These are phyloP conservation scores for Lomentospora prolificans DNA, from an alignment of 2,329 filamentous ascomycete species.

Conservation along the genomic window DNA sequence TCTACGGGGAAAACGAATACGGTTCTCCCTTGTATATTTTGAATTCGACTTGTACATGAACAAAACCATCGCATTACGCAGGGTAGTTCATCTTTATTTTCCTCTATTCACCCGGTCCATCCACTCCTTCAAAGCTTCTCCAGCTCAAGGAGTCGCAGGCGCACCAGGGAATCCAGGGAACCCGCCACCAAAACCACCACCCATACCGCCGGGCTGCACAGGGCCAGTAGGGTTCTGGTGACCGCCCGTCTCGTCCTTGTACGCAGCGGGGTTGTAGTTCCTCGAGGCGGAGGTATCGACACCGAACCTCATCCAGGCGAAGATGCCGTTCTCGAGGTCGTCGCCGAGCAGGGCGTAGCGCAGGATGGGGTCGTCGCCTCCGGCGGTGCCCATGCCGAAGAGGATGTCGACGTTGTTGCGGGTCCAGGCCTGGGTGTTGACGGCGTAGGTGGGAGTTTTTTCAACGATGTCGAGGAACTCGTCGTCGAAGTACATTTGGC, in stretches of 20 bases:
- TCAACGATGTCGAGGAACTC: constrained; percentile 43
- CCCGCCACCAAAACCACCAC: not conserved
- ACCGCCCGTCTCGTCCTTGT: constrained; percentile 9
- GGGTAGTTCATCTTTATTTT: not conserved
- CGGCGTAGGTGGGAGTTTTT: constrained; percentile 32
- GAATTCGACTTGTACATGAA: too few species aligned
- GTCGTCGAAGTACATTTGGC: constrained; percentile 57
- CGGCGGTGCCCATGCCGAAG: constrained; percentile 33
- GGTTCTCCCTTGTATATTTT: too few species aligned
- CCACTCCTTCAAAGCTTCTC: not conserved
- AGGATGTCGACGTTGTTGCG: constrained; percentile 43
- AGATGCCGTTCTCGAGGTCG: constrained; percentile 37
- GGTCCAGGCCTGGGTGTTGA: constrained; percentile 36
- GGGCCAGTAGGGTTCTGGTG: constrained; percentile 6
- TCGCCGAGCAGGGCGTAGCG: constrained; percentile 50
- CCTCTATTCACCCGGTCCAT: not conserved
- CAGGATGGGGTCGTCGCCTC: constrained; percentile 45
- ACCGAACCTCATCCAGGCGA: constrained; percentile 45
- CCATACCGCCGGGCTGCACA: constrained; percentile 3
- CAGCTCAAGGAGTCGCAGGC: not conserved
- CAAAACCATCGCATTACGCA: too few species aligned
- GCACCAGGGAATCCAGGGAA: constrained; percentile 4
- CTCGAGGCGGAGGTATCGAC: constrained; percentile 25
- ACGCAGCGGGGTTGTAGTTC: constrained; percentile 8
- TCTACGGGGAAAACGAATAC: too few species aligned